Evolutionary conservation across 768 basidiomycete genomes (phyloP), one percentile per base, ranked within the genome.

Genomic region (Tricholoma sp.): DNA sequence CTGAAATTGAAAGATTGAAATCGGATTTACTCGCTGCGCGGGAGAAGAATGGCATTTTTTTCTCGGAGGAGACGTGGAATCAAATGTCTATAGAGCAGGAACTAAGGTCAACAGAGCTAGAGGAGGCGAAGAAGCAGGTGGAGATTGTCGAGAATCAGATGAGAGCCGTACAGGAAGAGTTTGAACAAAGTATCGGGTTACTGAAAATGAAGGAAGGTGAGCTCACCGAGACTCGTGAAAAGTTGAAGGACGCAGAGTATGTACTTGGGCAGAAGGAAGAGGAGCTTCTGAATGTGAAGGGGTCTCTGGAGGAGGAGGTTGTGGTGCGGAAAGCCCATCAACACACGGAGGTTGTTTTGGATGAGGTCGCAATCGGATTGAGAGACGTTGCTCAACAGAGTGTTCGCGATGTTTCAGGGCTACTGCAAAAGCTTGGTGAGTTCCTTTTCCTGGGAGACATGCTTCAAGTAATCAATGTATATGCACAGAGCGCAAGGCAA

Each of bases 31-130:
- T 92, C 0, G 95, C 97, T 6, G 90, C 94, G 6, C 81, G 95
- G 36, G 94, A 97, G 71, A 96, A 96, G 79, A 94, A 96, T 64
- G 97, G 97, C 7, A 91, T 98, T 34, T 97, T 88, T 70, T 88
- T 98, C 69, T 88, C 92, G 0, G 85, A 91, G 63, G 94, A 98
- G 62, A 86, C 84, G 2, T 98, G 94, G 94, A 82, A 80, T 48
- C 86, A 95, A 67, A 80, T 96, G 72, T 82, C 72, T 7, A 75
- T 77, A 2, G 91, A 93, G 65, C 86, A 92, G 58, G 89, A 93
- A 63, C 73, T 89, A 37, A 78, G 80, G 49, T 82, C 85, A 64
- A 89, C 89, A 6, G 88, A 91, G 63, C 77, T 89, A 54, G 83
- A 87, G 44, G 94, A 98, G 65, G 85, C 91, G 10, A 86, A 82